Evolutionary conservation across 768 basidiomycete genomes (phyloP).

Genomic region (Mycena chlorophos): DNA sequence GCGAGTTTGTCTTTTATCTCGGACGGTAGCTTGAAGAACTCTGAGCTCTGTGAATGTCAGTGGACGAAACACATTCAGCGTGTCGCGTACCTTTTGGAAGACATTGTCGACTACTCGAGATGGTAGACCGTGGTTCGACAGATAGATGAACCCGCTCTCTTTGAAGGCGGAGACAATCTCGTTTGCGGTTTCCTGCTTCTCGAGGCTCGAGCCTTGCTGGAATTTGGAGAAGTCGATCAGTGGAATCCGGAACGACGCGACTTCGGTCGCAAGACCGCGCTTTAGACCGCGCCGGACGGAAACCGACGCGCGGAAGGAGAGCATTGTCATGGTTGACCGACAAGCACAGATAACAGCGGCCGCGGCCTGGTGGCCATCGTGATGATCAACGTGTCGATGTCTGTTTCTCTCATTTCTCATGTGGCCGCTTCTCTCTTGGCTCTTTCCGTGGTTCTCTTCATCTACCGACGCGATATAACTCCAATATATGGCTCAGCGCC

Average conservation of each 20-base stretch:
- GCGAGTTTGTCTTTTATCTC: constrained; percentile 64
- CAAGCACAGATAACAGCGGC: too few species aligned
- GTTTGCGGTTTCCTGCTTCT: constrained; percentile 63
- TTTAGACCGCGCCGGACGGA: constrained; percentile 20
- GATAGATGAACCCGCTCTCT: constrained; percentile 78
- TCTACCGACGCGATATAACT: constrained; percentile 62
- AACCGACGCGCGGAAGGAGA: constrained; percentile 27
- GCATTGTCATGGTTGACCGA: constrained; percentile 30
- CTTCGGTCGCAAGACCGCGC: constrained; percentile 31
- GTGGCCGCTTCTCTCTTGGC: constrained; percentile 11
- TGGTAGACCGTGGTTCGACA: constrained; percentile 72
- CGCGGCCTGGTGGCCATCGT: too few species aligned
- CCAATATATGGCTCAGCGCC: constrained; percentile 70
- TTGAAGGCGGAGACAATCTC: constrained; percentile 78
- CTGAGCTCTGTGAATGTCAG: constrained; percentile 57
- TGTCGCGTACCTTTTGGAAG: constrained; percentile 58
- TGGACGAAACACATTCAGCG: not conserved
- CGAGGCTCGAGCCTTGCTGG: constrained; percentile 46
- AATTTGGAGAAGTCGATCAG: constrained; percentile 78
- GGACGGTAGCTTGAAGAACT: constrained; percentile 69
- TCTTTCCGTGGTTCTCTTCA: constrained; percentile 59
- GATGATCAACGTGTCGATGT: too few species aligned
- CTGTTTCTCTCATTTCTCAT: not conserved
- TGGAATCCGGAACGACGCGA: constrained; percentile 60
- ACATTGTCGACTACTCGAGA: constrained; percentile 53